Conservation (phyloP, 2,329 filamentous ascomycete genomes). For the Amesomyces nigricolor region DNA sequence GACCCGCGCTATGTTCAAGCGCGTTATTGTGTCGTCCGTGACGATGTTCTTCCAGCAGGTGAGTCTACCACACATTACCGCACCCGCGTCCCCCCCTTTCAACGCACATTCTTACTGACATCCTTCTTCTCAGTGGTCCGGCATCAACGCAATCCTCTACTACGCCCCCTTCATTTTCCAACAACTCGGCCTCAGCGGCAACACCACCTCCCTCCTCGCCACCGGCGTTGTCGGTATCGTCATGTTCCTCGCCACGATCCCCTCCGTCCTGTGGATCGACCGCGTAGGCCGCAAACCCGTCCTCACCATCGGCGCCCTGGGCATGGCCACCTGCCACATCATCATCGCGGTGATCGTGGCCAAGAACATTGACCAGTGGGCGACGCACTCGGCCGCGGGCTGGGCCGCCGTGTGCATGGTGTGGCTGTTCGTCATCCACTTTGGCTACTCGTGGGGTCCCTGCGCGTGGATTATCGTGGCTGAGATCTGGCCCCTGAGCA, state of each 20-base stretch:
- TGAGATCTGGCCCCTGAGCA: conserved; percentile 68
- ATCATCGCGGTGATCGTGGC: conserved; percentile 67
- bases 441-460: conserved; percentile 71
- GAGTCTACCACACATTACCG: conserved; percentile 29
- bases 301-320: conserved; percentile 58
- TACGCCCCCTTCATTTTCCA: conserved; percentile 67
- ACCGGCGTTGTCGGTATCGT: conserved; percentile 67
- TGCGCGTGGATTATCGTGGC: conserved; percentile 69
- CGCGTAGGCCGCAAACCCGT: conserved; percentile 58
- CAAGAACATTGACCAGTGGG: conserved; percentile 55
- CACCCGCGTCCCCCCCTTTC: too few species aligned
- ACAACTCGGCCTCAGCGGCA: conserved; percentile 53
- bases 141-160: conserved; percentile 58
- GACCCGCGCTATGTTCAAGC: conserved; percentile 59
- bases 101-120: background rate
- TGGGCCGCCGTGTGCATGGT: conserved; percentile 66
- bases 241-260: conserved; percentile 64
- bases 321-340: conserved; percentile 66
- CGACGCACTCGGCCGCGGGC: conserved; percentile 52
- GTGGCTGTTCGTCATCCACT: conserved; percentile 70
- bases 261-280: conserved; percentile 61
- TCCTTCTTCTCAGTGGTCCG: conserved; percentile 34
- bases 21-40: conserved; percentile 57
- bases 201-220: conserved; percentile 53
- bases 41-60: conserved; percentile 58